Conservation (phyloP, 257 asterid genomes). For the Sherardia arvensis region DNA sequence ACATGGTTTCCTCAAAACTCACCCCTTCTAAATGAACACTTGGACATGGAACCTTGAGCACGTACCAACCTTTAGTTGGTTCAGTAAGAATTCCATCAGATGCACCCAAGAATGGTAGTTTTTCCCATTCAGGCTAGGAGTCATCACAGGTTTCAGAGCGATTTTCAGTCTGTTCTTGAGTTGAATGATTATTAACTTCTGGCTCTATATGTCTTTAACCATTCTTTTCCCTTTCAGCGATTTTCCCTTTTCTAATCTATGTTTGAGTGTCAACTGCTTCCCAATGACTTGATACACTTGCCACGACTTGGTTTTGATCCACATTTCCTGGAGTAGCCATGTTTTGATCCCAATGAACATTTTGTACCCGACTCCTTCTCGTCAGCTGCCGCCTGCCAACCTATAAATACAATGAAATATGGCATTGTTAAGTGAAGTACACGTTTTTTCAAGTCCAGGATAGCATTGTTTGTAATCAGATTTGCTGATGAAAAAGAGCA, state of each 20-base stretch:
- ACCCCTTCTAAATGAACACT: slow-evolving; percentile 18
- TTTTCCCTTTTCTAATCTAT: background rate
- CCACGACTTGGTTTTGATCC: slow-evolving; percentile 26
- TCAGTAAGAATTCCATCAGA: slow-evolving; percentile 48
- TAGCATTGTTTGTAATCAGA: no score
- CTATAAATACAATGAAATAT: slow-evolving; percentile 11
- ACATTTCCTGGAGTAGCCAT: no score
- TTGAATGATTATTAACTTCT: background rate
- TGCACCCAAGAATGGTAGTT: slow-evolving; percentile 61
- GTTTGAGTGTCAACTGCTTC: slow-evolving; percentile 13
- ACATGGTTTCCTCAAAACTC: slow-evolving; percentile 26
- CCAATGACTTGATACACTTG: slow-evolving; percentile 14
- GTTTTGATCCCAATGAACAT: slow-evolving; percentile 5
- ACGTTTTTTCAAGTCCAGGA: background rate
- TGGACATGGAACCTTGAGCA: slow-evolving; percentile 45
- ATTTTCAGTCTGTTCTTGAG: slow-evolving; percentile 14
- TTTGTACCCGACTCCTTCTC: slow-evolving; percentile 20
- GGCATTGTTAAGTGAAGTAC: background rate
- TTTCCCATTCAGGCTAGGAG: slow-evolving; percentile 47
- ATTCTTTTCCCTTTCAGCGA: background rate
- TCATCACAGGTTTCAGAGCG: slow-evolving; percentile 38
- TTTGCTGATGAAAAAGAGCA: background rate
- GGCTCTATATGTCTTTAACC: slow-evolving; percentile 3
- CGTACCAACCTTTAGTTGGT: slow-evolving; percentile 48
- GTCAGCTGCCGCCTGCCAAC: slow-evolving; percentile 22